A percentile compares a stretch with the other conserved stretches of the same genome.
These are phyloP conservation scores for Nakazawaea molendinolei DNA, from an alignment of 805 yeast species.

Conservation along the genomic window DNA sequence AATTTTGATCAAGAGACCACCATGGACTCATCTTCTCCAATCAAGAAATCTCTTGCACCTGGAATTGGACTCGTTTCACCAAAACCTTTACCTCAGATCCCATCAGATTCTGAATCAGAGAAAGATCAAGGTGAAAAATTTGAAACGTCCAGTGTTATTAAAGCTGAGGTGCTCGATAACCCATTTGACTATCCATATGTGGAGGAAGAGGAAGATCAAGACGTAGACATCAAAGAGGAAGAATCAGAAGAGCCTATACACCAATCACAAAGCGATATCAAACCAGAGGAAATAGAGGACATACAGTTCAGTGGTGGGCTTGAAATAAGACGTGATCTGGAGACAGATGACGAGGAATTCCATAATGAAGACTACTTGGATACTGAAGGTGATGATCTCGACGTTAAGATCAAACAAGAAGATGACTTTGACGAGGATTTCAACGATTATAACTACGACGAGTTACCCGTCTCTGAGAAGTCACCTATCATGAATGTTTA, in stretches of 20 bases:
- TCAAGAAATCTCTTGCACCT: no score
- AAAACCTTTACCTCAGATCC: neutral
- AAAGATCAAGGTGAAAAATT: no score
- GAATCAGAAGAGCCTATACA: no score
- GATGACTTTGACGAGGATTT: constrained; percentile 11
- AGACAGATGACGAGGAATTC: neutral
- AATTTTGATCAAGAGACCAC: constrained; percentile 12
- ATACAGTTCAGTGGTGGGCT: no score
- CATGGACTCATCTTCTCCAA: no score
- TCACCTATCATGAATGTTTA: neutral
- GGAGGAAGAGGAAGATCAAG: constrained; percentile 5
- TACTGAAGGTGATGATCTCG: constrained; percentile 3
- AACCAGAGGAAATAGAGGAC: no score
- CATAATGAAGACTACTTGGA: neutral
- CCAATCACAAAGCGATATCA: no score
- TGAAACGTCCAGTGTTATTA: no score
- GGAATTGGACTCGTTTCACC: neutral
- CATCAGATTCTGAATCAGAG: neutral
- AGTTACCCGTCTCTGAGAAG: neutral
- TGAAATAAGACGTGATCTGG: no score
- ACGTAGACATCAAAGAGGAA: neutral
- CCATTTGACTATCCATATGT: constrained; percentile 7
- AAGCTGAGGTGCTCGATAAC: neutral
- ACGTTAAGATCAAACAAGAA: constrained; percentile 7
- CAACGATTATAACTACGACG: constrained; percentile 5